Evolutionary conservation across 2,329 filamentous ascomycete genomes (phyloP), one percentile per base, ranked within the genome.

Genomic region (Talaromyces albobiverticillius): DNA sequence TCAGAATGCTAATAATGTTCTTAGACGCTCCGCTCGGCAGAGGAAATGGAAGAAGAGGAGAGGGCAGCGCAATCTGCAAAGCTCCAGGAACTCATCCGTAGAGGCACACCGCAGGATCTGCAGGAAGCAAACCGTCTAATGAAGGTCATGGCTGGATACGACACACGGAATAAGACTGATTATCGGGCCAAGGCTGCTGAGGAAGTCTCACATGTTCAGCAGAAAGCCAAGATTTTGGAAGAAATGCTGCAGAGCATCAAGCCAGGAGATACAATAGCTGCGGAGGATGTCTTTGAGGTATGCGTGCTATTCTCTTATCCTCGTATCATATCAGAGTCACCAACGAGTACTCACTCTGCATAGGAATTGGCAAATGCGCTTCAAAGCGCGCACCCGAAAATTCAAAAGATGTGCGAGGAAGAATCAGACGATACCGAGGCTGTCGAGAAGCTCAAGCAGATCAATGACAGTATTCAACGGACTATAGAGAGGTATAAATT

Each of bases 351-450:
- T n/a, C n/a, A n/a, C n/a, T n/a, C n/a, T n/a, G n/a, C n/a, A 57
- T 55, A 92, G 78, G 94, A 99, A 77, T 81, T 99, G 51, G 92
- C 92, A 4, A 87, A 88, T 60, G 86, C 94, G 9, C 79, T 99
- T 43, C 89, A 90, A 70, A 96, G 88, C 67, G 94, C 94, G 2
- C 94, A 99, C 65, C 94, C 94, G 8, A 99, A 99, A 77, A 97
- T 99, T 60, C 93, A 97, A 70, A 96, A 90, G 75, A 99, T 99
- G 93, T 97, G 93, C 67, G 93, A 97, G 72, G 94, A 99, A 72
- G 94, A 99, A 68, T 96, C 92, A 10, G 93, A 97, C 58, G 94
- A 99, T 67, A 86, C 91, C 58, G 94, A 96, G 75, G 94, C 94
- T 4, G 94, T 99, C 5, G 89, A 91, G 41, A 96, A 96, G 73